Evolutionary conservation across 805 yeast species (phyloP).

Genomic region (Yamadazyma sp.): DNA sequence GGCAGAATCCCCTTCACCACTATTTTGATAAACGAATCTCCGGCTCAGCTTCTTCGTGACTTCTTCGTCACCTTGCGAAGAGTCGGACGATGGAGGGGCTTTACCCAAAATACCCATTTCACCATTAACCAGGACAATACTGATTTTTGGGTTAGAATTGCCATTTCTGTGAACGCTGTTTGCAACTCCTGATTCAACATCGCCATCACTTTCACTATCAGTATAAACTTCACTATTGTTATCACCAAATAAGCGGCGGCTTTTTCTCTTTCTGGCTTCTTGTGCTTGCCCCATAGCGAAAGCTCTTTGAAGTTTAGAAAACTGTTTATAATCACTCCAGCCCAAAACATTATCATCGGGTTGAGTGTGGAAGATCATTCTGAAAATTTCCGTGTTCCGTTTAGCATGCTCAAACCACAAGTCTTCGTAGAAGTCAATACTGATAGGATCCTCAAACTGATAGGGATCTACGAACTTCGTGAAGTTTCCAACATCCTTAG

Average conservation of each 20-base stretch:
- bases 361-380: slow-evolving; percentile 87
- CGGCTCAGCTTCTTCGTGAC: slow-evolving; percentile 6
- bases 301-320: slow-evolving; percentile 57
- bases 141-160: slow-evolving; percentile 13
- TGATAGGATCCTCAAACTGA: slow-evolving; percentile 82
- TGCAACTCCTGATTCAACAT: slow-evolving; percentile 21
- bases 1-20: slow-evolving; percentile 4
- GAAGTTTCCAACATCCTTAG: slow-evolving; percentile 36
- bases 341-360: slow-evolving; percentile 90
- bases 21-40: slow-evolving; percentile 10
- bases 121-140: slow-evolving; percentile 2
- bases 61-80: not conserved
- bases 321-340: slow-evolving; percentile 87
- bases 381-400: slow-evolving; percentile 76
- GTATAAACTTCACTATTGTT: slow-evolving; percentile 14
- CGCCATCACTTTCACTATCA: slow-evolving; percentile 13
- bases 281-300: slow-evolving; percentile 45
- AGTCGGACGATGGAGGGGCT: slow-evolving; percentile 24
- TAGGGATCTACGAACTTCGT: slow-evolving; percentile 78
- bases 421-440: slow-evolving; percentile 79
- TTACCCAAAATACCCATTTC: slow-evolving; percentile 34
- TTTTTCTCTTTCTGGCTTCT: slow-evolving; percentile 32
- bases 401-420: slow-evolving; percentile 81
- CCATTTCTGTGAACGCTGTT: slow-evolving; percentile 26
- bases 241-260: slow-evolving; percentile 18